These are phyloP conservation scores for Guadua angustifolia DNA, from an alignment of 176 grass and related monocot species.

Conservation along the genomic window DNA sequence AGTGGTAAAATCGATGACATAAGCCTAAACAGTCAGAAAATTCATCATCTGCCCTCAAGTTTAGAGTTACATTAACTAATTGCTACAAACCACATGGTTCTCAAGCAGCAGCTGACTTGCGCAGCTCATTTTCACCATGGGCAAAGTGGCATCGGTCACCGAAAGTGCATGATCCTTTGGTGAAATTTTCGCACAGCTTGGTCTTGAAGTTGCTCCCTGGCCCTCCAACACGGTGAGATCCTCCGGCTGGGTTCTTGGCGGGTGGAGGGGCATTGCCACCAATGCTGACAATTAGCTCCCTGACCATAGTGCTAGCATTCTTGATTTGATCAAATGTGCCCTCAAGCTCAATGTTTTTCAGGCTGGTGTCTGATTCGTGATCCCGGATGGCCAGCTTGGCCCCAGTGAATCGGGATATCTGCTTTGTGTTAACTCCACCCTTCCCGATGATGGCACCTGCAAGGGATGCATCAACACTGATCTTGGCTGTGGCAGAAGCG, in stretches of 20 bases:
- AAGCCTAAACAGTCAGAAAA: constrained; percentile 32
- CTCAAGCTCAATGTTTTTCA: constrained; percentile 91
- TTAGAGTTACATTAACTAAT: constrained; percentile 26
- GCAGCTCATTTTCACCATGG: constrained; percentile 66
- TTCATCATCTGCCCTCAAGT: constrained; percentile 13
- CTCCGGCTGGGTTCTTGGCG: constrained; percentile 25
- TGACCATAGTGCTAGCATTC: constrained; percentile 71
- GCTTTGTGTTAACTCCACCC: constrained; percentile 78
- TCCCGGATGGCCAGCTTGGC: constrained; percentile 75
- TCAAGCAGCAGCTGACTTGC: constrained; percentile 47
- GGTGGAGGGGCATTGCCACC: constrained; percentile 18
- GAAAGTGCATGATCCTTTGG: constrained; percentile 70
- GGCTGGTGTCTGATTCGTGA: constrained; percentile 65
- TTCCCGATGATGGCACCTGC: constrained; percentile 75
- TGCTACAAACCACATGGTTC: constrained; percentile 15
- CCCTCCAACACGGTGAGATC: constrained; percentile 22
- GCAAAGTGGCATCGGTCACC: constrained; percentile 82
- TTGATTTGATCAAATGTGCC: constrained; percentile 94
- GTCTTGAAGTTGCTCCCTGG: constrained; percentile 74
- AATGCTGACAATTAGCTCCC: constrained; percentile 74
- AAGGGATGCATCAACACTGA: constrained; percentile 75
- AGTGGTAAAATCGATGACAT: not conserved
- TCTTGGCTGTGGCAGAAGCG: constrained; percentile 79
- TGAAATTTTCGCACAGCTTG: constrained; percentile 79
- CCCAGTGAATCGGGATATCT: constrained; percentile 72